These are phyloP conservation scores for Hypoxylon sp. DNA, from an alignment of 2,329 filamentous ascomycete species.

Conservation along the genomic window DNA sequence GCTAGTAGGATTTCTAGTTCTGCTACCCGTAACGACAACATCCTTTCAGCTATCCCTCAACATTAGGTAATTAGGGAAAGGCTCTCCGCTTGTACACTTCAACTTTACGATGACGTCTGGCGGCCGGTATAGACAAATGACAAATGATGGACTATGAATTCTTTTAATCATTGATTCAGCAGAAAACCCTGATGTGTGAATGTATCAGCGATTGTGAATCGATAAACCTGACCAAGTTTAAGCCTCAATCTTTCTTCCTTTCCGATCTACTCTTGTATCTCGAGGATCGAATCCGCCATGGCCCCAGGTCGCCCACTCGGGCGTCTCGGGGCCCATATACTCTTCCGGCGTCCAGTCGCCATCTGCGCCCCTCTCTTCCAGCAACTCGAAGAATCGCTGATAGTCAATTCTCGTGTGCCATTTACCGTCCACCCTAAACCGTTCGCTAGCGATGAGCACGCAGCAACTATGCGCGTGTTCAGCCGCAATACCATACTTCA, in stretches of 20 bases:
- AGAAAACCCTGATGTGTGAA: conserved; percentile 6
- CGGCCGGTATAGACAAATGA: conserved; percentile 46
- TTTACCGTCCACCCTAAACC: conserved; percentile 80
- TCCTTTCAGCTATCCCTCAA: conserved; percentile 25
- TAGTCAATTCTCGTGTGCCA: conserved; percentile 97
- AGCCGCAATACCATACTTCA: conserved; percentile 90
- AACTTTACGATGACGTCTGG: conserved; percentile 39
- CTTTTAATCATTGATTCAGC: conserved; percentile 1
- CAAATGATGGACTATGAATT: conserved; percentile 33
- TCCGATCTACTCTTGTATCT: conserved; percentile 87
- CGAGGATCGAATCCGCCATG: conserved; percentile 94
- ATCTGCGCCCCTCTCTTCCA: conserved; percentile 75
- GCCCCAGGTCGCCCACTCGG: conserved; percentile 95
- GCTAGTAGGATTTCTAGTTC: conserved; percentile 7
- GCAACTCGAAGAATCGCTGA: conserved; percentile 83
- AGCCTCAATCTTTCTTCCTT: conserved; percentile 75
- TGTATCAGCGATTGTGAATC: conserved; percentile 28
- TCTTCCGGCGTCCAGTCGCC: conserved; percentile 86
- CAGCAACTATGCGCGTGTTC: conserved; percentile 97
- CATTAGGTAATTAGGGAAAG: conserved; percentile 23
- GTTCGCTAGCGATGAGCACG: conserved; percentile 82
- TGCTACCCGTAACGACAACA: conserved; percentile 23
- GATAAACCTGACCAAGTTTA: not conserved
- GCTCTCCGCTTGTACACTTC: conserved; percentile 37
- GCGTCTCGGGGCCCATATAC: conserved; percentile 86